phyloP scores from a whole-genome alignment of 2,329 filamentous ascomycete species.

The Penicillium sp. region DNA sequence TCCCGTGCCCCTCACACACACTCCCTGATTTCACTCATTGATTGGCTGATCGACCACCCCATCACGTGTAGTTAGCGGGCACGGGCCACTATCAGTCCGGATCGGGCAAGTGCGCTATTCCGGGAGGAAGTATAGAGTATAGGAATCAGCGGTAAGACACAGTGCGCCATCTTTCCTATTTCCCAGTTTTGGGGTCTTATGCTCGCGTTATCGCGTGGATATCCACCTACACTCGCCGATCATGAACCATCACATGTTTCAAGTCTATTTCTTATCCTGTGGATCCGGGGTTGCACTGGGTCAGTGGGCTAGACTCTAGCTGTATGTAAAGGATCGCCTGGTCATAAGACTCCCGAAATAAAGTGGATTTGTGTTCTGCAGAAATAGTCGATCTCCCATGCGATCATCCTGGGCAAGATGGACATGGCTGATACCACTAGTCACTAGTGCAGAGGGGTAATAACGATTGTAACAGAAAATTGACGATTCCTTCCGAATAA shows the following conservation, averaged over 20 bases:
- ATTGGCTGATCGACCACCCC: conserved; percentile 29
- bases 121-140: conserved; percentile 1
- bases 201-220: not conserved
- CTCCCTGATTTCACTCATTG: conserved; percentile 8
- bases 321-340: conserved; percentile 6
- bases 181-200: not conserved
- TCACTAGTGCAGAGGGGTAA: not conserved
- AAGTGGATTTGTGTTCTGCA: conserved; percentile 14
- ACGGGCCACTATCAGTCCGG: conserved; percentile 14
- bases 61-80: conserved; percentile 28
- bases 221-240: not conserved
- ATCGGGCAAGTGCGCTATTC: conserved; percentile 1
- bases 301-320: not conserved
- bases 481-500: not conserved
- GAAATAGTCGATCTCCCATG: conserved; percentile 19
- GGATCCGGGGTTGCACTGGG: conserved; percentile 14
- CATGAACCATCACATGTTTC: conserved; percentile 3
- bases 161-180: not conserved
- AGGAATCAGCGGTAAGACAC: not conserved
- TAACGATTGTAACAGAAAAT: not conserved
- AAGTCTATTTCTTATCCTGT: not conserved
- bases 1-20: conserved; percentile 40
- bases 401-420: conserved; percentile 10
- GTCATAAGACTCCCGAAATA: conserved; percentile 18
- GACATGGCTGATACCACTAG: conserved; percentile 2